A percentile compares a stretch with the other conserved stretches of the same genome.
Evolutionary conservation across 2,329 filamentous ascomycete species (phyloP).

Genomic region (Periconia macrospinosa): DNA sequence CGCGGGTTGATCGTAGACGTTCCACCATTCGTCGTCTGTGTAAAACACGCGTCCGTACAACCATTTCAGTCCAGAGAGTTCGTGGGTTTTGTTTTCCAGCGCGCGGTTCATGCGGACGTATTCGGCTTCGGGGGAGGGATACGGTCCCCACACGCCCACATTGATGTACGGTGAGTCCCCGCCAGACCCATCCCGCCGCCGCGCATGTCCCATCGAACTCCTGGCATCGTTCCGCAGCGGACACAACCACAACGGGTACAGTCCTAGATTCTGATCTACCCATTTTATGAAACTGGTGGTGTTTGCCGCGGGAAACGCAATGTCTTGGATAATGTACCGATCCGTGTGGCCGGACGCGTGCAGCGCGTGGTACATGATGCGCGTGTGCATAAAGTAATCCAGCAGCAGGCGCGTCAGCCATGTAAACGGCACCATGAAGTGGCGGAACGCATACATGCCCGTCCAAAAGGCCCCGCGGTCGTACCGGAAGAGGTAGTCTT

Average conservation of each 20-base stretch:
- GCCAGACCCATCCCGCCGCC: constrained; percentile 1
- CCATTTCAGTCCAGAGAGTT: constrained; percentile 81
- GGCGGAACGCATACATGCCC: constrained; percentile 60
- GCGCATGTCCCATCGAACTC: constrained; percentile 30
- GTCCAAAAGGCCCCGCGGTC: constrained; percentile 68
- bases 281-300: constrained; percentile 57
- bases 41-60: constrained; percentile 87
- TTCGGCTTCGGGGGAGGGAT: constrained; percentile 56
- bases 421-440: constrained; percentile 63
- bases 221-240: constrained; percentile 45
- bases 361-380: constrained; percentile 65
- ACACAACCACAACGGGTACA: constrained; percentile 64
- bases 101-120: constrained; percentile 71
- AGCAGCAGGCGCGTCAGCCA: constrained; percentile 59
- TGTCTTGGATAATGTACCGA: constrained; percentile 64
- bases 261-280: constrained; percentile 48
- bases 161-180: constrained; percentile 32
- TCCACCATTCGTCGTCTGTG: constrained; percentile 70
- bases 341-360: constrained; percentile 60
- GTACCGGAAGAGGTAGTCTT: constrained; percentile 63
- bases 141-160: constrained; percentile 75
- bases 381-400: constrained; percentile 64
- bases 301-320: constrained; percentile 59
- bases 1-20: constrained; percentile 60
- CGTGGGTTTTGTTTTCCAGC: constrained; percentile 69